Conservation (phyloP, 1,284 basidiomycete species). For the Neolentinus lepideus region DNA sequence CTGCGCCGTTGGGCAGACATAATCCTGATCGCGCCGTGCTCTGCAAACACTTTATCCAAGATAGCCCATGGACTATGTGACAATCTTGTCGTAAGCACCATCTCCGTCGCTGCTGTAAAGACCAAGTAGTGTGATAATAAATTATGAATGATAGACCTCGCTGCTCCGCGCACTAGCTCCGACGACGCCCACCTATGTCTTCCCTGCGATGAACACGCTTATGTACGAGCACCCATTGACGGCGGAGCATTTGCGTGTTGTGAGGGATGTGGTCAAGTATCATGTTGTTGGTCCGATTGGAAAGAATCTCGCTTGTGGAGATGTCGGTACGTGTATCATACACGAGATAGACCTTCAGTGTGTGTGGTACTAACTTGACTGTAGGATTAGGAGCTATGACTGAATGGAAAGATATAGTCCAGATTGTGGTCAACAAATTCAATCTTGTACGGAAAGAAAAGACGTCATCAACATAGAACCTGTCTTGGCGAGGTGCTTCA, state of each 20-base stretch:
- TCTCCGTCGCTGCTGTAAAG: background rate
- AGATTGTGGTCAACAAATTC: conserved; percentile 57
- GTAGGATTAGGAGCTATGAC: conserved; percentile 87
- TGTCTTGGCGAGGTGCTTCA: no score
- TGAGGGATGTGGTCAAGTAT: conserved; percentile 74
- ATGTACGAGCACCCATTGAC: conserved; percentile 98
- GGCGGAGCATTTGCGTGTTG: conserved; percentile 65
- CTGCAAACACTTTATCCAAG: conserved; percentile 93
- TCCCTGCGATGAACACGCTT: conserved; percentile 97
- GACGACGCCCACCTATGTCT: conserved; percentile 79
- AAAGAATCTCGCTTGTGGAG: conserved; percentile 88
- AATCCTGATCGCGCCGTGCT: conserved; percentile 91
- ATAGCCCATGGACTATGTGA: conserved; percentile 87
- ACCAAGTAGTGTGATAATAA: no score
- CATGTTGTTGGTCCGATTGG: conserved; percentile 80
- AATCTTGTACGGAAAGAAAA: conserved; percentile 20
- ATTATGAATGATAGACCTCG: conserved; percentile 57
- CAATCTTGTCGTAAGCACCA: conserved; percentile 69
- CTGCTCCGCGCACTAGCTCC: conserved; percentile 83
- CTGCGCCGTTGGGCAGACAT: conserved; percentile 94
- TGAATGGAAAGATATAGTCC: conserved; percentile 81
- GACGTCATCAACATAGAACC: background rate
- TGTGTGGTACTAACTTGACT: background rate
- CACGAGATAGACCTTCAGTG: background rate
- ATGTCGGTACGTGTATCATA: conserved; percentile 55